Percentiles rank a stretch among this genome's conserved stretches.
phyloP scores from a whole-genome alignment of 1,284 basidiomycete genomes.

The Taiwanofungus camphoratus region DNA sequence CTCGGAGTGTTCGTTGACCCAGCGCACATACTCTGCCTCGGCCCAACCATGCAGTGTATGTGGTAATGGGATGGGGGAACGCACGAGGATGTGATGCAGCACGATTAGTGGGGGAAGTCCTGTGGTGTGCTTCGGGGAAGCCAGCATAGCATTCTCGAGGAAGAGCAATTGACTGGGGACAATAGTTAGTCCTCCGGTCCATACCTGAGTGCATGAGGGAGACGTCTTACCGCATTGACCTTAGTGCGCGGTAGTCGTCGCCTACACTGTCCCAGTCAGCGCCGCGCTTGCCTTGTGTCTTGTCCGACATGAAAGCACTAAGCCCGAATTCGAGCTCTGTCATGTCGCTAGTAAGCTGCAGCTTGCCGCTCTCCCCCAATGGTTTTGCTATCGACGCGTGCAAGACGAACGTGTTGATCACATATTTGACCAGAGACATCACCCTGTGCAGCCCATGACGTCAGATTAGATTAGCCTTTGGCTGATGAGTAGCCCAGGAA shows the following conservation, averaged over 20 bases:
- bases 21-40: constrained; percentile 87
- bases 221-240: constrained; percentile 68
- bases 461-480: neutral
- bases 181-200: constrained; percentile 6
- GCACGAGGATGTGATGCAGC: constrained; percentile 88
- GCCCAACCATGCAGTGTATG: constrained; percentile 88
- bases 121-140: constrained; percentile 57
- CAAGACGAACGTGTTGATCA: constrained; percentile 80
- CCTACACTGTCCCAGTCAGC: constrained; percentile 67
- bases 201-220: neutral
- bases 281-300: constrained; percentile 48
- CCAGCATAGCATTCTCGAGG: constrained; percentile 69
- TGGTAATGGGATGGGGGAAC: constrained; percentile 79
- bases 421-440: constrained; percentile 61
- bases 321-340: constrained; percentile 90
- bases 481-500: neutral
- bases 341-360: constrained; percentile 93
- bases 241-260: constrained; percentile 73
- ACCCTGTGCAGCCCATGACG: constrained; percentile 42
- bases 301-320: constrained; percentile 67
- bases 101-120: constrained; percentile 80
- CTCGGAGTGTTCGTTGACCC: constrained; percentile 76
- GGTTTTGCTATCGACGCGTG: constrained; percentile 87
- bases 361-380: constrained; percentile 82
- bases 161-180: constrained; percentile 73